phyloP scores from a whole-genome alignment of 352 stramenopile species.

The Saprolegnia parasitica region DNA sequence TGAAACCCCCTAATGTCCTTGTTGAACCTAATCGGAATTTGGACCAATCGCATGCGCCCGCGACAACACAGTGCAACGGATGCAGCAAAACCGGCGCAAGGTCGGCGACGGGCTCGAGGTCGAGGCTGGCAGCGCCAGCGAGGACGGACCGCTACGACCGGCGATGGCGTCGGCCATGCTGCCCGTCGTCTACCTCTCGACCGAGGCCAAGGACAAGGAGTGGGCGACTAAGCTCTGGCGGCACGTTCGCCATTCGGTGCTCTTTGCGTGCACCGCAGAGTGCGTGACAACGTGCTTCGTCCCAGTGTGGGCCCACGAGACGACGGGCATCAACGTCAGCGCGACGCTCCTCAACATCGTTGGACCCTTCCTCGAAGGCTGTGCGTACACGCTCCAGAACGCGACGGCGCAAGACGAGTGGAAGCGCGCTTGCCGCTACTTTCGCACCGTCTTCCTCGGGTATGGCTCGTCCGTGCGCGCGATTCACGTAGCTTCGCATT shows the following conservation, averaged over 20 bases:
- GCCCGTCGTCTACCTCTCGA: slow-evolving; percentile 17
- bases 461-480: slow-evolving; percentile 8
- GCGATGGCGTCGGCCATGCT: neutral
- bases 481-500: neutral
- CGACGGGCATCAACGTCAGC: slow-evolving; percentile 43
- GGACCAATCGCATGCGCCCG: too few species aligned
- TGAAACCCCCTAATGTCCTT: too few species aligned
- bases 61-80: neutral
- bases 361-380: slow-evolving; percentile 68
- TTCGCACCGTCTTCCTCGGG: slow-evolving; percentile 25
- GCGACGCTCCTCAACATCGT: slow-evolving; percentile 70
- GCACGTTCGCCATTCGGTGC: slow-evolving; percentile 29
- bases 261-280: slow-evolving; percentile 62
- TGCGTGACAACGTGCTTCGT: slow-evolving; percentile 78
- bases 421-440: slow-evolving; percentile 21
- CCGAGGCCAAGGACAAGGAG: slow-evolving; percentile 16
- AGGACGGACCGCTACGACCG: neutral
- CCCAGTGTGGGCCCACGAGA: slow-evolving; percentile 38
- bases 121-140: neutral
- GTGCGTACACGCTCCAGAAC: neutral
- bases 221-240: neutral
- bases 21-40: too few species aligned
- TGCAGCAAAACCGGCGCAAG: neutral
- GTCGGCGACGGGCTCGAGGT: neutral
- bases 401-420: slow-evolving; percentile 3